Evolutionary conservation across 1,284 basidiomycete genomes (phyloP).

Genomic region (Ceratobasidium sp.): DNA sequence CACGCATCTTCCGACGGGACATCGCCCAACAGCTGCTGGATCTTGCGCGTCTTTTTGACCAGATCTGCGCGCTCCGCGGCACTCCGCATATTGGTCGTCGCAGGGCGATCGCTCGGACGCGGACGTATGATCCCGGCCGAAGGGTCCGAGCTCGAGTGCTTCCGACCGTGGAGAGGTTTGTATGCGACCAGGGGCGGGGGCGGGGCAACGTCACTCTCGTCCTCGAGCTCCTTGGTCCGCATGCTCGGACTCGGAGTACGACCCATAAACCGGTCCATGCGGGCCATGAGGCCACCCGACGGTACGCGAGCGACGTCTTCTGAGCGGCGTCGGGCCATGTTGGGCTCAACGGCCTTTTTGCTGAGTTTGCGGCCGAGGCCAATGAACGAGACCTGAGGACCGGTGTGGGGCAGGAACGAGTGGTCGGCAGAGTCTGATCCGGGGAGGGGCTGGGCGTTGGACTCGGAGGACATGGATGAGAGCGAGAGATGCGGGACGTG

Average conservation of each 20-base stretch:
- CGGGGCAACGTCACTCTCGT: constrained; percentile 7
- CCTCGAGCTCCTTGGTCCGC: constrained; percentile 22
- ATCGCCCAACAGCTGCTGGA: constrained; percentile 77
- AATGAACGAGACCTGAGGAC: not conserved
- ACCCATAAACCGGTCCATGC: constrained; percentile 29
- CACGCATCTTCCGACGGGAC: constrained; percentile 49
- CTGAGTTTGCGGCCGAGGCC: constrained; percentile 20
- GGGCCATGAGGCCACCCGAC: constrained; percentile 19
- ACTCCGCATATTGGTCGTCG: constrained; percentile 73
- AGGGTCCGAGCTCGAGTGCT: constrained; percentile 38
- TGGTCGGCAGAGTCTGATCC: not conserved
- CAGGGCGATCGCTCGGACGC: constrained; percentile 54
- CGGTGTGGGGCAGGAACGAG: constrained; percentile 34
- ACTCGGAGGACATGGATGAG: constrained; percentile 30
- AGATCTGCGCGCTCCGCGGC: constrained; percentile 75
- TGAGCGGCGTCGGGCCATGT: constrained; percentile 16
- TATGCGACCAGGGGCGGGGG: constrained; percentile 7
- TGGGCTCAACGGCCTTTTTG: constrained; percentile 30
- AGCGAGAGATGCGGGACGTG: constrained; percentile 26
- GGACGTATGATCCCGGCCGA: constrained; percentile 24
- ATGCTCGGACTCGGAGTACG: constrained; percentile 35
- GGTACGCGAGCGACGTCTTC: constrained; percentile 12
- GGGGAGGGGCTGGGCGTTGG: constrained; percentile 1
- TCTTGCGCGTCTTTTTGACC: constrained; percentile 76
- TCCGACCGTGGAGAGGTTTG: constrained; percentile 6